Evolutionary conservation across 2,329 filamentous ascomycete species (phyloP), one percentile per base, ranked within the genome.

Genomic region (Fusarium succisae): DNA sequence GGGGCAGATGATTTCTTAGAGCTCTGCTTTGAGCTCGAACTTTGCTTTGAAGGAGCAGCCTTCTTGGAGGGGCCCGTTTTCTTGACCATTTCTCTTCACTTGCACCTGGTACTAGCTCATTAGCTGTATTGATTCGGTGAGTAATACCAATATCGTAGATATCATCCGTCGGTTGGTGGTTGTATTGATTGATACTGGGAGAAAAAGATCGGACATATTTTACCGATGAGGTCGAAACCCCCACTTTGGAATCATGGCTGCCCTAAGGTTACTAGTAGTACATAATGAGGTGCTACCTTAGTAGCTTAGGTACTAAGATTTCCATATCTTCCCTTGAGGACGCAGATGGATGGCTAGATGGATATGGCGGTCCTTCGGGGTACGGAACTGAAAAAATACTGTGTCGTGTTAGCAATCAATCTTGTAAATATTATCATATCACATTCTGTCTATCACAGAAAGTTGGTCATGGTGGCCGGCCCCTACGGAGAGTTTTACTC

Each of bases 61-160:
- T 75, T 78, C 53, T 71, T 79, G n/a, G 77, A 66, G 14, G 69
- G 54, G 17, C 55, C 68, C 51, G 66, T 55, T 58, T 78, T 79
- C 69, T 77, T 76, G 54, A 70, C 76, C 78, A 80, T 80, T 56
- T 60, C 63, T 72, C 37, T 64, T 65, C 51, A 53, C 28, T 45
- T 59, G 58, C 28, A 53, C 54, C 24, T n/a, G 15, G 18, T 3
- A 17, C 35, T 69, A 45, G 48, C 28, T 70, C 41, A 56, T 73
- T 65, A 44, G 64, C 28, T 48, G 50, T 47, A 44, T 50, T 38
- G 13, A 56, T 28, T 53, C 41, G 32, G 43, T 24, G 47, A 39
- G 66, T 47, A 54, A 61, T 39, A 45, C 43, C 43, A 51, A 45
- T 65, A 44, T 69, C 44, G 58, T 64, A 43, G 50, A 35, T 64